A percentile compares a stretch with the other conserved stretches of the same genome.
Conservation (phyloP, 1,284 basidiomycete species). For the Tylopilus orsonianus region DNA sequence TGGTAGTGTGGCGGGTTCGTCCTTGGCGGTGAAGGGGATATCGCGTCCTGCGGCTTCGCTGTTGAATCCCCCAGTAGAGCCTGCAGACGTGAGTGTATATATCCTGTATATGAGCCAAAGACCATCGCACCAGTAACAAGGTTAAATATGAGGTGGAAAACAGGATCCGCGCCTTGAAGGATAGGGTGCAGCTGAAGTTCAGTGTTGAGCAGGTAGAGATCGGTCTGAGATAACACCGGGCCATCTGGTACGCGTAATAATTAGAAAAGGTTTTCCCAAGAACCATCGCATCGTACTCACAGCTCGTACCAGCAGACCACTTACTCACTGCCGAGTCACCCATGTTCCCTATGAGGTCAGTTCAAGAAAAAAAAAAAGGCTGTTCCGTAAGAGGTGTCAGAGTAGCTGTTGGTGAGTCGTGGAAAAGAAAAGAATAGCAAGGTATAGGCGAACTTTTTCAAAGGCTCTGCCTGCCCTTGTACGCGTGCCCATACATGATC, state of each 20-base stretch:
- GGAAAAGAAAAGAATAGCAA: slow-evolving; percentile 2
- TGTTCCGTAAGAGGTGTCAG: slow-evolving; percentile 3
- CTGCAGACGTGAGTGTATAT: slow-evolving; percentile 30
- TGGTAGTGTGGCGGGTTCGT: slow-evolving; percentile 77
- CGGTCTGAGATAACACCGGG: slow-evolving; percentile 71
- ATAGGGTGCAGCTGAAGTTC: slow-evolving; percentile 72
- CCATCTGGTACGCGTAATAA: slow-evolving; percentile 50
- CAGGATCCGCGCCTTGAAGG: slow-evolving; percentile 47
- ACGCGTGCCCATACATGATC: slow-evolving; percentile 10
- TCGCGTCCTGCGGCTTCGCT: slow-evolving; percentile 57
- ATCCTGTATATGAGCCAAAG: background rate
- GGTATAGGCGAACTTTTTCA: slow-evolving; percentile 4
- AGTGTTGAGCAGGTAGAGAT: slow-evolving; percentile 69
- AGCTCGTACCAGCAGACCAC: slow-evolving; percentile 34
- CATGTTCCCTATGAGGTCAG: slow-evolving; percentile 17
- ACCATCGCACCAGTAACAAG: slow-evolving; percentile 55
- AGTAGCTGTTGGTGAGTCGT: background rate
- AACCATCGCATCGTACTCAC: slow-evolving; percentile 19
- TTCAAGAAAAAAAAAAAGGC: background rate
- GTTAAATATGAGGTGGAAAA: slow-evolving; percentile 71
- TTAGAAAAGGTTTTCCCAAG: background rate
- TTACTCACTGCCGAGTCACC: slow-evolving; percentile 29
- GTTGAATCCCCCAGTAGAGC: slow-evolving; percentile 61
- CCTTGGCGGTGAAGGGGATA: slow-evolving; percentile 60
- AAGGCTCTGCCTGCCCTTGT: slow-evolving; percentile 11